Percentiles rank a stretch among this genome's conserved stretches.
These are phyloP conservation scores for Neurospora crassa DNA, from an alignment of 2,329 filamentous ascomycete species.

Conservation along the genomic window DNA sequence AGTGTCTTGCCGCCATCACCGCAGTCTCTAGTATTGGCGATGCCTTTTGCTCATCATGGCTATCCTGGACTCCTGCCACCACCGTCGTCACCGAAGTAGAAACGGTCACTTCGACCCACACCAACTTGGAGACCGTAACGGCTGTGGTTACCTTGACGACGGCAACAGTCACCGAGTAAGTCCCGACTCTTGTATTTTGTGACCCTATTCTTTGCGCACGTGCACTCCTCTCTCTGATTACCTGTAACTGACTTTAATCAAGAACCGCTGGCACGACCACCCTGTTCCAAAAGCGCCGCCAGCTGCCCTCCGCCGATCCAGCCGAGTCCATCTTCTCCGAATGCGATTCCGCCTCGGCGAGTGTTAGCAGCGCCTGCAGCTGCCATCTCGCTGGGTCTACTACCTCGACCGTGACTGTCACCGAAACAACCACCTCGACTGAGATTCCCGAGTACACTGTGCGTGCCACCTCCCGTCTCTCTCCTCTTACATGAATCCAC, in stretches of 20 bases:
- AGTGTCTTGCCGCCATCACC: conserved; percentile 9
- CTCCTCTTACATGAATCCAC: background rate
- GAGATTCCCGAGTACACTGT: conserved; percentile 5
- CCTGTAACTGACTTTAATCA: background rate
- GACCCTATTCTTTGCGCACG: background rate
- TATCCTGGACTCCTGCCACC: conserved; percentile 9
- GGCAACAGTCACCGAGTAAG: conserved; percentile 7
- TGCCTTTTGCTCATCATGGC: conserved; percentile 13
- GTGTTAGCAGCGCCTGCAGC: conserved; percentile 16
- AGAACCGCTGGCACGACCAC: conserved; percentile 38
- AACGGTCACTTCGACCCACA: conserved; percentile 5
- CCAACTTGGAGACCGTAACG: conserved; percentile 8
- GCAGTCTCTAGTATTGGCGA: conserved; percentile 7
- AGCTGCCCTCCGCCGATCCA: conserved; percentile 1
- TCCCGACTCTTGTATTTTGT: background rate
- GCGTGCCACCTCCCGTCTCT: background rate
- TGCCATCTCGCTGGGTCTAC: conserved; percentile 16
- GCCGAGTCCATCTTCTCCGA: conserved; percentile 6
- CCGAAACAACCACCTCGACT: conserved; percentile 7
- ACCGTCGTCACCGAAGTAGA: conserved; percentile 10
- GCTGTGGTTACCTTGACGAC: conserved; percentile 6
- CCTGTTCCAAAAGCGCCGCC: conserved; percentile 24
- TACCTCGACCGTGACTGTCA: conserved; percentile 10
- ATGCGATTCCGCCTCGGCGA: conserved; percentile 5
- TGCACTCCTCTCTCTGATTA: background rate